Percentiles rank a stretch among this genome's conserved stretches.
Conservation (phyloP, 2,329 filamentous ascomycete species). For the Colletotrichum neosansevieriae region DNA sequence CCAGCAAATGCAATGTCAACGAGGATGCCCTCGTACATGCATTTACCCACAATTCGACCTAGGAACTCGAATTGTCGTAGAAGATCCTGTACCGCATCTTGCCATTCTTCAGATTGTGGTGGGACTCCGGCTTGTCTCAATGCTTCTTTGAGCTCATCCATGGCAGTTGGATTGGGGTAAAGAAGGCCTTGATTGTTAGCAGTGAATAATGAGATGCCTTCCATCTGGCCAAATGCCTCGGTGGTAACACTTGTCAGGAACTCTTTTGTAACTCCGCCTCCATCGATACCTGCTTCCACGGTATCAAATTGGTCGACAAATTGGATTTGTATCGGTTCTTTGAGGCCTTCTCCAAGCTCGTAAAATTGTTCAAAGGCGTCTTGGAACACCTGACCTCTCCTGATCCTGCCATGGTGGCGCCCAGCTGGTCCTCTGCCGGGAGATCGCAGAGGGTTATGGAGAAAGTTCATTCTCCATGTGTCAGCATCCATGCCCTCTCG, state of each 20-base stretch:
- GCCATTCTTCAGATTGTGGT: constrained; percentile 69
- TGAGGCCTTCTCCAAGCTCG: constrained; percentile 81
- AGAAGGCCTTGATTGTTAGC: constrained; percentile 88
- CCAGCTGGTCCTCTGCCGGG: constrained; percentile 55
- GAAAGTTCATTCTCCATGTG: constrained; percentile 42
- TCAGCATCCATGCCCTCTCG: constrained; percentile 71
- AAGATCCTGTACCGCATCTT: constrained; percentile 68
- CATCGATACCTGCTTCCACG: constrained; percentile 93
- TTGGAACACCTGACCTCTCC: constrained; percentile 82
- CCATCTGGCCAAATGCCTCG: constrained; percentile 78
- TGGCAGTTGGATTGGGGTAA: constrained; percentile 85
- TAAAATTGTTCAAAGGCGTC: constrained; percentile 91
- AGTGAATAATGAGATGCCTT: constrained; percentile 73
- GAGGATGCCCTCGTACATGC: constrained; percentile 95
- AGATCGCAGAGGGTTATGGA: constrained; percentile 39
- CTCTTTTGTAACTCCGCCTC: constrained; percentile 96
- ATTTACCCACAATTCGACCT: constrained; percentile 93
- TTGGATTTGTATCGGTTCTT: constrained; percentile 96
- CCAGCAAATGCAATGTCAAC: constrained; percentile 93
- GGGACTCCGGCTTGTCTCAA: constrained; percentile 64
- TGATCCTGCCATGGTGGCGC: constrained; percentile 83
- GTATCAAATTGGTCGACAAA: constrained; percentile 93
- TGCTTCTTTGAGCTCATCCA: constrained; percentile 75
- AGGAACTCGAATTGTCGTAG: constrained; percentile 89
- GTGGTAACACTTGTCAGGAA: constrained; percentile 90